A percentile compares a stretch with the other conserved stretches of the same genome.
Conservation (phyloP, 352 stramenopile species). For the Phytophthora cactorum region DNA sequence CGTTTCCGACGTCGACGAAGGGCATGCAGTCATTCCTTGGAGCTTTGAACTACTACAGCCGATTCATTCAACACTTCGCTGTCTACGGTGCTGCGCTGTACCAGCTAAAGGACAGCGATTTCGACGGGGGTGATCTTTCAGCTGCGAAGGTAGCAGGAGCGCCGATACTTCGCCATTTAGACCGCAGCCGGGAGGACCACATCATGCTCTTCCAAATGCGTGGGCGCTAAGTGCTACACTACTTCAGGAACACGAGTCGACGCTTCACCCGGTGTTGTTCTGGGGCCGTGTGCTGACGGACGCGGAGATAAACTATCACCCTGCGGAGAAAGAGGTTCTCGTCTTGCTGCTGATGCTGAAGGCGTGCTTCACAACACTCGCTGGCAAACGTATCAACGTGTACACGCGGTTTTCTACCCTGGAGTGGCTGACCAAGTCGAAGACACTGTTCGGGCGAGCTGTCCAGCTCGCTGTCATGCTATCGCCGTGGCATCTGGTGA, state of each 20-base stretch:
- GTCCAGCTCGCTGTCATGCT: slow-evolving; percentile 24
- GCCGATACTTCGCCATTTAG: slow-evolving; percentile 11
- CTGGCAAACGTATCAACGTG: background rate
- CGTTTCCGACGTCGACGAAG: background rate
- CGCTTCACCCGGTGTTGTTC: slow-evolving; percentile 21
- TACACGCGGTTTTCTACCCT: slow-evolving; percentile 31
- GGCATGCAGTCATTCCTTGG: background rate
- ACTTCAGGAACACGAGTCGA: slow-evolving; percentile 10
- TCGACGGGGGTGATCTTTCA: too few relatives aligned
- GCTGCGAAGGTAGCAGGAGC: too few relatives aligned
- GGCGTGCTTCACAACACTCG: slow-evolving; percentile 8
- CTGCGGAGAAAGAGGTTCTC: slow-evolving; percentile 20
- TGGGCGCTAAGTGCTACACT: slow-evolving; percentile 24
- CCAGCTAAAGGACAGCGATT: slow-evolving; percentile 14
- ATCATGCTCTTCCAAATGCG: slow-evolving; percentile 29
- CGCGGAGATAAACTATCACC: slow-evolving; percentile 20
- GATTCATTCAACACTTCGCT: background rate
- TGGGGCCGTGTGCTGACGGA: slow-evolving; percentile 10
- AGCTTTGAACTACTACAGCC: background rate
- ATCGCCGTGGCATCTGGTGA: slow-evolving; percentile 12
- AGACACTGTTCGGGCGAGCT: slow-evolving; percentile 10
- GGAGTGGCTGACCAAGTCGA: slow-evolving; percentile 27
- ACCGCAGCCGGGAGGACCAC: background rate
- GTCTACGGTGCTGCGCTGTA: slow-evolving; percentile 6
- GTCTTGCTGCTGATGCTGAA: slow-evolving; percentile 14